Conservation (phyloP, 1,284 basidiomycete species). For the Volvariella surrecta region DNA sequence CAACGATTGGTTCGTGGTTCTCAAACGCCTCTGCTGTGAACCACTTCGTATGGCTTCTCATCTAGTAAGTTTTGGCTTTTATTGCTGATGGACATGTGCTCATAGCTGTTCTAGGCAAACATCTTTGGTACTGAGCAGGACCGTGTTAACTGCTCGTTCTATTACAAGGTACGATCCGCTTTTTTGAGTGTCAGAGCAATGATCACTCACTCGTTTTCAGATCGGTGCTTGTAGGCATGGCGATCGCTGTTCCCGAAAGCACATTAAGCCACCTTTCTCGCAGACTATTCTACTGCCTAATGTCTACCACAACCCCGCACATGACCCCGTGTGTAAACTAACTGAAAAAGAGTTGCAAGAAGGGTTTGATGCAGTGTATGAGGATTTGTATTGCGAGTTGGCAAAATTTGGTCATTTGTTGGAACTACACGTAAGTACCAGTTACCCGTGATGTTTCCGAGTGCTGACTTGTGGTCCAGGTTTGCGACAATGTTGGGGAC, state of each 20-base stretch:
- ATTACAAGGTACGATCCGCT: slow-evolving; percentile 65
- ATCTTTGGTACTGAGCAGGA: slow-evolving; percentile 89
- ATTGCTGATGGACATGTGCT: not conserved
- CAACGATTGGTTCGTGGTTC: not conserved
- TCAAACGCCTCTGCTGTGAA: not conserved
- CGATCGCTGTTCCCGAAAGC: slow-evolving; percentile 95
- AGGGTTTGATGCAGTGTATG: slow-evolving; percentile 96
- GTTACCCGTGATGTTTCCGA: slow-evolving; percentile 2
- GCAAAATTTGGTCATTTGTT: slow-evolving; percentile 92
- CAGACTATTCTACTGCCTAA: slow-evolving; percentile 98
- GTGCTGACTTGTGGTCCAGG: slow-evolving; percentile 32
- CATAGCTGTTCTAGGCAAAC: slow-evolving; percentile 46
- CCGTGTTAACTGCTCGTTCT: slow-evolving; percentile 92
- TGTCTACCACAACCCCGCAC: slow-evolving; percentile 96
- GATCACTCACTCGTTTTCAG: slow-evolving; percentile 27
- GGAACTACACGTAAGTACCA: slow-evolving; percentile 79
- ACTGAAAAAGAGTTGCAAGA: slow-evolving; percentile 85
- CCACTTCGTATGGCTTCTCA: slow-evolving; percentile 31
- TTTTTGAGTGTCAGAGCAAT: slow-evolving; percentile 5
- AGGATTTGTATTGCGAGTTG: slow-evolving; percentile 90
- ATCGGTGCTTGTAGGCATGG: slow-evolving; percentile 95
- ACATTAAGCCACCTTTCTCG: slow-evolving; percentile 95
- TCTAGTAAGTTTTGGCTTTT: slow-evolving; percentile 22
- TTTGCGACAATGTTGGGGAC: slow-evolving; percentile 99
- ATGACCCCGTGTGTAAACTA: slow-evolving; percentile 84